These are phyloP conservation scores for Plenodomus lindquistii DNA, from an alignment of 2,329 filamentous ascomycete genomes.

Conservation along the genomic window DNA sequence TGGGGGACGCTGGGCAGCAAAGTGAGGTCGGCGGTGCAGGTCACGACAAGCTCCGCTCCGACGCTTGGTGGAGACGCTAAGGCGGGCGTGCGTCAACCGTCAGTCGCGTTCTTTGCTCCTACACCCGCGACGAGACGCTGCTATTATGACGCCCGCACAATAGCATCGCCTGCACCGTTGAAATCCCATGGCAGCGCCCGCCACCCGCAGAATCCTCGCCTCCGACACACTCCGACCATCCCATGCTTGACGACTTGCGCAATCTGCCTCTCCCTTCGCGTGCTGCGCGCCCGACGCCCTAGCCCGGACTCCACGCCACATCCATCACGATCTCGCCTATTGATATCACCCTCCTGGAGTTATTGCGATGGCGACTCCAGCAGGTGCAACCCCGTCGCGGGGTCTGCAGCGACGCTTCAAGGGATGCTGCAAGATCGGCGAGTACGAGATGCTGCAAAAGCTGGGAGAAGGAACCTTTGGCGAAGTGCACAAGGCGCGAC, in stretches of 20 bases:
- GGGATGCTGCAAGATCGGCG: slow-evolving; percentile 81
- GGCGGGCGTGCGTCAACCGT: slow-evolving; percentile 13
- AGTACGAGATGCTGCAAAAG: slow-evolving; percentile 80
- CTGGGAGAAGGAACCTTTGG: slow-evolving; percentile 96
- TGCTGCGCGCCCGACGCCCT: slow-evolving; percentile 18
- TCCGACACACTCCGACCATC: slow-evolving; percentile 6
- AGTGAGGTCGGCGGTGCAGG: slow-evolving; percentile 35
- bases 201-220: slow-evolving; percentile 13
- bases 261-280: slow-evolving; percentile 6
- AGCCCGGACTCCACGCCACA: slow-evolving; percentile 9
- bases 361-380: slow-evolving; percentile 22
- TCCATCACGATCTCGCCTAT: slow-evolving; percentile 2
- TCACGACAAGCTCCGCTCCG: slow-evolving; percentile 8
- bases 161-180: slow-evolving; percentile 14
- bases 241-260: slow-evolving; percentile 17
- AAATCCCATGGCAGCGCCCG: slow-evolving; percentile 27
- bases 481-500: slow-evolving; percentile 88
- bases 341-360: background rate
- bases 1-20: slow-evolving; percentile 17
- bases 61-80: slow-evolving; percentile 21
- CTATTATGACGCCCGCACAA: slow-evolving; percentile 19
- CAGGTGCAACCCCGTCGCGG: slow-evolving; percentile 50
- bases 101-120: slow-evolving; percentile 24
- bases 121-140: slow-evolving; percentile 9
- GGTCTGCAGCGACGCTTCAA: slow-evolving; percentile 64